Evolutionary conservation across 1,284 basidiomycete genomes (phyloP).

Genomic region (Trametes sp.): DNA sequence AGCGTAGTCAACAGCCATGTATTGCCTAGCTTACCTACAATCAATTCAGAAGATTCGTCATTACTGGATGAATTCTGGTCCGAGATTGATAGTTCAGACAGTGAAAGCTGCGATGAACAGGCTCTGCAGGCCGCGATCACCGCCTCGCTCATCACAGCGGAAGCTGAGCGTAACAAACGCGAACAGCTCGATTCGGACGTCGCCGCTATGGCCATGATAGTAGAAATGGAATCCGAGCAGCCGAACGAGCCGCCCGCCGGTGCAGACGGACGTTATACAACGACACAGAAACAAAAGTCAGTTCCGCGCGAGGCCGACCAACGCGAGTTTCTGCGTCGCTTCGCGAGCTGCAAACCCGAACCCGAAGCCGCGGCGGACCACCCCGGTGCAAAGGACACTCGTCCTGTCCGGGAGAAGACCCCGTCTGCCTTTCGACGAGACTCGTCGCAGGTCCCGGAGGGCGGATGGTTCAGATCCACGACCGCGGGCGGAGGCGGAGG

Average conservation of each 20-base stretch:
- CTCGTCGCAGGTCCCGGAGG: constrained; percentile 7
- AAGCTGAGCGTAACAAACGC: not conserved
- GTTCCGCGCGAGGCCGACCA: not conserved
- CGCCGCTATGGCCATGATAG: constrained; percentile 1
- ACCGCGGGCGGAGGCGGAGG: not conserved
- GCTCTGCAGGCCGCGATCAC: not conserved
- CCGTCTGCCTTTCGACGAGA: not conserved
- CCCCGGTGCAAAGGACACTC: not conserved
- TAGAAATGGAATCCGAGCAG: not conserved
- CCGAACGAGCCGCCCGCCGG: not conserved
- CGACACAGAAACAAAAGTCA: not conserved
- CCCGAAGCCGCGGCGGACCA: too few species aligned
- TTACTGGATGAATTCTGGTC: not conserved
- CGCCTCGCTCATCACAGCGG: not conserved
- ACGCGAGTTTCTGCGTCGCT: not conserved
- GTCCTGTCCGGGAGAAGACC: not conserved
- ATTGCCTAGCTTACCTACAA: not conserved
- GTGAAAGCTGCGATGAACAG: not conserved
- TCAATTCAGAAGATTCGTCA: not conserved
- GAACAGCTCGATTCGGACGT: not conserved
- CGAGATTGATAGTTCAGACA: not conserved
- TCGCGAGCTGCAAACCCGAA: too few species aligned
- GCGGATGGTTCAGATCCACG: constrained; percentile 4
- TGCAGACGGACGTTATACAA: not conserved
- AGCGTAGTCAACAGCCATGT: too few species aligned